Evolutionary conservation across 2,329 filamentous ascomycete species (phyloP).

Genomic region (Bipolaris sorokiniana): DNA sequence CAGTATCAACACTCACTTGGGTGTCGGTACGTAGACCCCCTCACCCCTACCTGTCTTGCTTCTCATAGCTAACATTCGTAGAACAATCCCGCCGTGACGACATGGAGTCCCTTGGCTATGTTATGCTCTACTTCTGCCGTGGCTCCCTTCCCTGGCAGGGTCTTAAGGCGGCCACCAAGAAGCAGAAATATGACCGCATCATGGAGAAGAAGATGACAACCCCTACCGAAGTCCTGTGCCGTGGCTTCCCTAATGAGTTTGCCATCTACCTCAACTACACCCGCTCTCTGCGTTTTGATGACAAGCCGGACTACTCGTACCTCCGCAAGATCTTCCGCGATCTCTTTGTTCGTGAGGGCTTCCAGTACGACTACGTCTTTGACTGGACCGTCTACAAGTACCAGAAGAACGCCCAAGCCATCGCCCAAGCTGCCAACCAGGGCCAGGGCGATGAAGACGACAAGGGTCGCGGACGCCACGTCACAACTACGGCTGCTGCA

Average conservation of each 20-base stretch:
- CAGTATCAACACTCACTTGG: slow-evolving; percentile 97
- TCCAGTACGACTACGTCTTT: slow-evolving; percentile 99
- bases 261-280: slow-evolving; percentile 99
- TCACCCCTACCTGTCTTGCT: background rate
- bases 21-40: slow-evolving; percentile 70
- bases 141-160: slow-evolving; percentile 99
- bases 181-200: slow-evolving; percentile 99
- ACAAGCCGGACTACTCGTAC: slow-evolving; percentile 99
- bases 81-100: slow-evolving; percentile 99
- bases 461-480: slow-evolving; percentile 66
- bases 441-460: slow-evolving; percentile 74
- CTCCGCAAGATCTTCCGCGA: slow-evolving; percentile 99
- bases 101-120: slow-evolving; percentile 98
- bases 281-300: slow-evolving; percentile 95
- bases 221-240: slow-evolving; percentile 96
- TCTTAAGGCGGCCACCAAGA: slow-evolving; percentile 97
- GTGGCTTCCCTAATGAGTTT: slow-evolving; percentile 98
- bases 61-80: slow-evolving; percentile 44
- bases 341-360: slow-evolving; percentile 96
- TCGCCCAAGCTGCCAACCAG: slow-evolving; percentile 77
- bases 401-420: slow-evolving; percentile 98
- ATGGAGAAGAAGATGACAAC: slow-evolving; percentile 99
- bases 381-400: slow-evolving; percentile 99
- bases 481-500: slow-evolving; percentile 68
- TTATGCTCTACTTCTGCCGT: slow-evolving; percentile 99